Percentiles rank a stretch among this genome's conserved stretches.
Conservation (phyloP, 768 basidiomycete genomes). For the Psilocybe cubensis region DNA sequence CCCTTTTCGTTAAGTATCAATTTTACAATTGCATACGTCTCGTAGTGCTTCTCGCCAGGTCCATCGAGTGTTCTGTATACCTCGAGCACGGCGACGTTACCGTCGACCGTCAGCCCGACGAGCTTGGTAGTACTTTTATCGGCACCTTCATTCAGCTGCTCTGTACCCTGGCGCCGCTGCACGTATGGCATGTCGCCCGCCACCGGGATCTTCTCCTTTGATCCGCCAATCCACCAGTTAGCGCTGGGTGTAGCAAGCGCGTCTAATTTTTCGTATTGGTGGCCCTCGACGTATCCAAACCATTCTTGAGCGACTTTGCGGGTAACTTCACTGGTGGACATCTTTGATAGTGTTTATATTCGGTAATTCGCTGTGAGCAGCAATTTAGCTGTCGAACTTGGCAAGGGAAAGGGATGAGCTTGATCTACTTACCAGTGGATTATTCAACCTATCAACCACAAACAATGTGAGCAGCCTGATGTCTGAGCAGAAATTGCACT, state of each 20-base stretch:
- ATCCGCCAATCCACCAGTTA: conserved; percentile 10
- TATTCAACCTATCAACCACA: too few relatives aligned
- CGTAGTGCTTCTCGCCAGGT: background rate
- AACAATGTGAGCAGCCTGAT: too few relatives aligned
- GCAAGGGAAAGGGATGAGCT: background rate
- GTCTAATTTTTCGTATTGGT: conserved; percentile 2
- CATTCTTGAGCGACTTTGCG: conserved; percentile 8
- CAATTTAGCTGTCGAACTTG: background rate
- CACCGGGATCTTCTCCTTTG: conserved; percentile 1
- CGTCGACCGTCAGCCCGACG: conserved; percentile 6
- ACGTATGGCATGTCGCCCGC: conserved; percentile 9
- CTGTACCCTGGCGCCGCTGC: background rate
- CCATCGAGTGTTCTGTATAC: background rate
- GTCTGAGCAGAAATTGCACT: too few relatives aligned
- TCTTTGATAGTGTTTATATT: background rate
- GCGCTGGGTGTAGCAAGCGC: conserved; percentile 5
- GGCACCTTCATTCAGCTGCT: background rate
- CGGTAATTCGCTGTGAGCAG: background rate
- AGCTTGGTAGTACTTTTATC: conserved; percentile 1
- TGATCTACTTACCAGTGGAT: too few relatives aligned
- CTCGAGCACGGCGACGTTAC: background rate
- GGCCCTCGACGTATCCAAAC: background rate
- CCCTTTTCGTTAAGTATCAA: conserved; percentile 3
- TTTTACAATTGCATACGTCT: conserved; percentile 6
- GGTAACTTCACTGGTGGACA: conserved; percentile 1